These are phyloP conservation scores for Russula griseocarnosa DNA, from an alignment of 768 basidiomycete genomes.

Conservation along the genomic window DNA sequence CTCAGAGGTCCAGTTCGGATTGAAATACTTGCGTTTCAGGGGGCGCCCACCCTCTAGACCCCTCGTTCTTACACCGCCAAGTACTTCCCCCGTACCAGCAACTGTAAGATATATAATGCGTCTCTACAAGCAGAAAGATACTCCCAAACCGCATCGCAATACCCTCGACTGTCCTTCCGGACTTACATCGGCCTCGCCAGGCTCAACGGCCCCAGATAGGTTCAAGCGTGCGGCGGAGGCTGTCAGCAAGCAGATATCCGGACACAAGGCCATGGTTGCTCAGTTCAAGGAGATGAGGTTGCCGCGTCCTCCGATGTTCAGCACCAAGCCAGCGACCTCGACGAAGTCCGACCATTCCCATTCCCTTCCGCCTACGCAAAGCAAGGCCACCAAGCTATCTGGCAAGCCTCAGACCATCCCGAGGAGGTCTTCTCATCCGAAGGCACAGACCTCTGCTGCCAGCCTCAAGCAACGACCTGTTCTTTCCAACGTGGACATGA, in stretches of 20 bases:
- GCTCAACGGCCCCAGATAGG: neutral
- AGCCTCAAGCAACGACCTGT: neutral
- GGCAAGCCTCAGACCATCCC: neutral
- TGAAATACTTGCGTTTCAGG: conserved; percentile 1
- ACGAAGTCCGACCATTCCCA: neutral
- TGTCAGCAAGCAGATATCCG: conserved; percentile 17
- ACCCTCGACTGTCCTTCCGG: neutral
- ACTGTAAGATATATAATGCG: conserved; percentile 22
- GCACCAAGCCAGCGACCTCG: neutral
- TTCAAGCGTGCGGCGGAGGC: conserved; percentile 19
- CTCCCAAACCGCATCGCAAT: conserved; percentile 5
- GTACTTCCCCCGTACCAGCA: conserved; percentile 17
- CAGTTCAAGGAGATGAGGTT: conserved; percentile 16
- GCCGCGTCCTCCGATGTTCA: conserved; percentile 15
- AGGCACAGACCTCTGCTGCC: neutral
- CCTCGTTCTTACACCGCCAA: conserved; percentile 17
- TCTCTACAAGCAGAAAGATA: conserved; percentile 18
- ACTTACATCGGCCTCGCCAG: neutral
- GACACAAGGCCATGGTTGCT: conserved; percentile 20
- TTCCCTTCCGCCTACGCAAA: neutral
- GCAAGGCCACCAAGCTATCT: conserved; percentile 7
- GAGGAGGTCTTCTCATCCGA: neutral
- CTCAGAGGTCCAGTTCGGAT: neutral
- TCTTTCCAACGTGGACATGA: neutral
- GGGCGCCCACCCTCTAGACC: neutral